Conservation (phyloP, 2,329 filamentous ascomycete species). For the Hypoxylon sp. region DNA sequence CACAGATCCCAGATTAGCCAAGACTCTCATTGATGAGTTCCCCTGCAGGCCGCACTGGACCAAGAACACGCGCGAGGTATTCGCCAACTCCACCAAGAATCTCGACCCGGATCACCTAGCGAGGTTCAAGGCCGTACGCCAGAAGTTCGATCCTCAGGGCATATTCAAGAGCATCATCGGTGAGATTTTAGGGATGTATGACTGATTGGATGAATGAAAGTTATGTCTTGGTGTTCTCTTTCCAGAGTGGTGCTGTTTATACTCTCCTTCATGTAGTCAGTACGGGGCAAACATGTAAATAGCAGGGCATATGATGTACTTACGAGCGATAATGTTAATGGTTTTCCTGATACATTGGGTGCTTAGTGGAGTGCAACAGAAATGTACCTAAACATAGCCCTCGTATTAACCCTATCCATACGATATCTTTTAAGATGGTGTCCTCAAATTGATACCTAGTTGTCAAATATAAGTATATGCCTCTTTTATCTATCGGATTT, state of each 20-base stretch:
- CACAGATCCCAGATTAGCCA: slow-evolving; percentile 60
- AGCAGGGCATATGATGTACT: slow-evolving; percentile 16
- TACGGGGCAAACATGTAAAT: slow-evolving; percentile 3
- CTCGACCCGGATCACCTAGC: slow-evolving; percentile 62
- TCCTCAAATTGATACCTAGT: background rate
- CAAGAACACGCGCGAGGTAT: slow-evolving; percentile 66
- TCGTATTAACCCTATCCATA: no score
- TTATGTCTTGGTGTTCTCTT: background rate
- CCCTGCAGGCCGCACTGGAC: slow-evolving; percentile 68
- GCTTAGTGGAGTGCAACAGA: background rate
- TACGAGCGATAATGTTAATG: slow-evolving; percentile 29
- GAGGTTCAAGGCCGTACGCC: slow-evolving; percentile 63
- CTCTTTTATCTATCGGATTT: background rate
- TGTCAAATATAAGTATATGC: background rate
- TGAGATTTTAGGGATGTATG: slow-evolving; percentile 64
- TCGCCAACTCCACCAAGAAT: slow-evolving; percentile 62
- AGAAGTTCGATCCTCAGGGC: slow-evolving; percentile 65
- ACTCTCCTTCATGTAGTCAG: background rate
- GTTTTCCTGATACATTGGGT: background rate
- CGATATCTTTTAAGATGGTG: background rate
- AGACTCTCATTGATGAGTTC: slow-evolving; percentile 64
- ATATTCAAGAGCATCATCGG: slow-evolving; percentile 64
- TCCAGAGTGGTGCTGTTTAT: background rate
- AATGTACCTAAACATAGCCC: no score
- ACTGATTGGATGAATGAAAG: slow-evolving; percentile 33